Percentiles rank a stretch among this genome's conserved stretches.
phyloP scores from a whole-genome alignment of 202 grass and related monocot species.

The Zoysia matrella region DNA sequence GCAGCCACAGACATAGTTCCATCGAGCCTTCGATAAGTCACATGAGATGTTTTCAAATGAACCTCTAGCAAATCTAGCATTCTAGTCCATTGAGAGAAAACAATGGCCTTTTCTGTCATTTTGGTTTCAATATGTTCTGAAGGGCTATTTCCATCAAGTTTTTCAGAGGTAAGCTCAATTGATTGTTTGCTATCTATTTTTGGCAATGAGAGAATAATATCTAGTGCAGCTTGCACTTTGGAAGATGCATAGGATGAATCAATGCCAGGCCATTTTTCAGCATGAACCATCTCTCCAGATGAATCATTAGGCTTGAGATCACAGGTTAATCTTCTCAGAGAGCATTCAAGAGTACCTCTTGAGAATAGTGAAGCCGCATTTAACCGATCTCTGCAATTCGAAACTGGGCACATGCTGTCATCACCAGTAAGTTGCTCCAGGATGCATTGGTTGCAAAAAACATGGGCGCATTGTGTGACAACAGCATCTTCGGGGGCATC shows the following conservation, averaged over 20 bases:
- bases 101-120: constrained; percentile 89
- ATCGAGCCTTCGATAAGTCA: too few relatives aligned
- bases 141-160: constrained; percentile 40
- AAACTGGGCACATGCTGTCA: constrained; percentile 53
- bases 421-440: constrained; percentile 58
- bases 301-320: constrained; percentile 51
- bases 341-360: constrained; percentile 71
- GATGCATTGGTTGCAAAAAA: constrained; percentile 98
- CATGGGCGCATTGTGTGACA: constrained; percentile 85
- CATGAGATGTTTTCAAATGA: too few relatives aligned
- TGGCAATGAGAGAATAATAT: constrained; percentile 85
- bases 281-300: constrained; percentile 44
- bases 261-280: constrained; percentile 50
- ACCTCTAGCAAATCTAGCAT: constrained; percentile 38
- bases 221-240: constrained; percentile 83
- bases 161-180: constrained; percentile 14
- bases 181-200: constrained; percentile 46
- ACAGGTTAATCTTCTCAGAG: constrained; percentile 56
- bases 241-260: constrained; percentile 76
- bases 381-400: constrained; percentile 70
- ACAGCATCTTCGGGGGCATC: constrained; percentile 98
- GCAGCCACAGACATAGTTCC: too few relatives aligned
- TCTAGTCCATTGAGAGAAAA: constrained; percentile 98
- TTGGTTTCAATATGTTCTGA: constrained; percentile 50
- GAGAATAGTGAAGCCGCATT: constrained; percentile 80